Evolutionary conservation across 2,329 filamentous ascomycete genomes (phyloP), one percentile per base, ranked within the genome.

Genomic region (Hawksworthiomyces lignivorus): DNA sequence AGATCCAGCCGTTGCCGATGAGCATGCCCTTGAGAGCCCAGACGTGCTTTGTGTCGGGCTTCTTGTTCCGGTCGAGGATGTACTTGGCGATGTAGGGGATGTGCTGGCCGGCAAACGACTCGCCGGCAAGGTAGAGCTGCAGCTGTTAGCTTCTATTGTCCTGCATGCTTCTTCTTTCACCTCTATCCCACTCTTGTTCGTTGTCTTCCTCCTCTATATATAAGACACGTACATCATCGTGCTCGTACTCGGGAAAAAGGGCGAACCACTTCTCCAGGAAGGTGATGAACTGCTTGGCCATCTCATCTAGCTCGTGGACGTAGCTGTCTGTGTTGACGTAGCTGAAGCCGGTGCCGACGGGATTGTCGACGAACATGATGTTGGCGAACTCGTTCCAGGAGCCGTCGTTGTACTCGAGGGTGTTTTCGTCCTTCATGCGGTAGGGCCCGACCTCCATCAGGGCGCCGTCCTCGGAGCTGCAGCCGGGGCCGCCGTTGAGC

Each of bases 331-430:
- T 92, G 57, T 95, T 84, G 57, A 89, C 89, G 58, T 92, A 97
- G 64, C 92, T 98, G 68, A 85, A 98, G 3, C 92, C 92, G 2
- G 90, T 96, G 11, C 92, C 94, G 27, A 97, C 89, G 0, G 92
- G 92, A 58, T 97, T 94, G 58, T 98, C 92, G 46, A 98, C 87
- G 58, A 98, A 98, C 45, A 98, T 77, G 39, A 98, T 64, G 56
- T 98, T 98, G 50, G 92, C 87, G 57, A 97, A 98, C 67, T 98
- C 90, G 62, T 95, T 84, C 94, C 94, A 98, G 1, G 88, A 89
- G n/a, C 92, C 92, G 42, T 94, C 83, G 61, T 96, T 96, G 60
- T 87, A 80, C 44, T 70, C 70, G 44, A 98, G 67, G 4, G 55
- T 82, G 72, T 63, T 73, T 63, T 84, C 76, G 51, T 90, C 76